Evolutionary conservation across 2,329 filamentous ascomycete genomes (phyloP), one percentile per base, ranked within the genome.

Genomic region (Cercospora berteroae): DNA sequence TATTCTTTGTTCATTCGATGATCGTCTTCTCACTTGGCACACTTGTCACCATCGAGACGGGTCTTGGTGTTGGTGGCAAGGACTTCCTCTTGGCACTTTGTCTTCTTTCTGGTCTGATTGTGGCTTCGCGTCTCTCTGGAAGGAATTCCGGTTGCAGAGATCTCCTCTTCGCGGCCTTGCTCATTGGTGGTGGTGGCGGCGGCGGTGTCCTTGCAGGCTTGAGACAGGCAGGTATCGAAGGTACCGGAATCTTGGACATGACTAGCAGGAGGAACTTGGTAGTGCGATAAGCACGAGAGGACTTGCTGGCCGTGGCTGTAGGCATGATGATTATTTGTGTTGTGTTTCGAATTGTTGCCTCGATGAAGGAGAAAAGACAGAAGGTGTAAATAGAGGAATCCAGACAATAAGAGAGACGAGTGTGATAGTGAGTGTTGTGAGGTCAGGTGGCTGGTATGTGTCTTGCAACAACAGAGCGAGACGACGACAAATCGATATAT

Each of bases 261-360:
- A 64, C 20, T 16, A 64, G 61, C 10, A 64, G 61, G 61, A 57
- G 16, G 36, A 64, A 58, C 57, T 64, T 64, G 5, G 61, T 64
- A 13, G 36, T 29, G 25, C 36, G 31, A 31, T 64, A 64, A 8
- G 61, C 61, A 23, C 61, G 50, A 13, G 61, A 64, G 12, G 61
- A 29, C 23, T 58, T 58, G 55, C 20, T 27, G 20, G 48, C 29
- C 25, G 48, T 27, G 9, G 48, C 10, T 23, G 48, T 52, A 13
- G 55, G 55, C 55, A 58, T 58, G 8, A 2, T 58, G 27, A 9
- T 33, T 16, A 16, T 36, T 13, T 12, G 25, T 31, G 55, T 29
- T 36, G 55, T 33, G 23, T 18, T 18, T 56, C n/a, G 52, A 56
- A 9, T 58, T 58, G 55, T 58, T 58, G 27, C 2, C 0, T 18